Conservation (phyloP, 768 basidiomycete genomes). For the Boletellus ananas region DNA sequence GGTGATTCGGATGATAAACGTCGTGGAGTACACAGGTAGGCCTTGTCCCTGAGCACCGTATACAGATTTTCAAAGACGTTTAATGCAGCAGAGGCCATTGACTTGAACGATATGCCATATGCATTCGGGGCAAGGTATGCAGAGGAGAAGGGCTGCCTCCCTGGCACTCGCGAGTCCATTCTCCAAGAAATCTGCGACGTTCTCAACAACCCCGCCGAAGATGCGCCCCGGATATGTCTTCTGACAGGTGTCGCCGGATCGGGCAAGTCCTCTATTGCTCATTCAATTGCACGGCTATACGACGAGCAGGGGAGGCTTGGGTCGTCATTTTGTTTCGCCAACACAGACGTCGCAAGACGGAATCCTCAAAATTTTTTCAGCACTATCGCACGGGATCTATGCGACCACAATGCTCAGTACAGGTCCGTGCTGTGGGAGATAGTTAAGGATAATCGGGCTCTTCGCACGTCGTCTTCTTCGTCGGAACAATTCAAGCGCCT, state of each 20-base stretch:
- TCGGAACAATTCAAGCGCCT: conserved; percentile 9
- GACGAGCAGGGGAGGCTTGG: conserved; percentile 17
- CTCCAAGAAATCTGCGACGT: conserved; percentile 1
- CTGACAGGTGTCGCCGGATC: conserved; percentile 17
- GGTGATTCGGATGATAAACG: neutral
- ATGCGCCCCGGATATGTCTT: conserved; percentile 9
- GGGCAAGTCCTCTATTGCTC: neutral
- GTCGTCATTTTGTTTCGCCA: conserved; percentile 21
- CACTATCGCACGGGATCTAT: conserved; percentile 6
- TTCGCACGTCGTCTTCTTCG: neutral
- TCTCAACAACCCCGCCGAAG: neutral
- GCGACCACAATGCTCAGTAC: neutral
- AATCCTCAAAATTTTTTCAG: conserved; percentile 17
- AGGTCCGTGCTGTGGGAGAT: neutral
- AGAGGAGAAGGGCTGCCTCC: neutral
- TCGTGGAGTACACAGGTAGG: neutral
- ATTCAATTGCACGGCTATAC: conserved; percentile 2
- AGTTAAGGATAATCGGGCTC: neutral
- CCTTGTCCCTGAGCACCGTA: too few species aligned
- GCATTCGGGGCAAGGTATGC: conserved; percentile 6
- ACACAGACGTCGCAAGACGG: neutral
- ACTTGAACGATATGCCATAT: too few species aligned
- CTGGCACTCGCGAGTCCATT: neutral
- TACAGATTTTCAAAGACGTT: neutral
- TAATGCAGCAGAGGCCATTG: neutral